A percentile compares a stretch with the other conserved stretches of the same genome.
These are phyloP conservation scores for Rhododendron griersonianum DNA, from an alignment of 148 eudicot genomes.

Conservation along the genomic window DNA sequence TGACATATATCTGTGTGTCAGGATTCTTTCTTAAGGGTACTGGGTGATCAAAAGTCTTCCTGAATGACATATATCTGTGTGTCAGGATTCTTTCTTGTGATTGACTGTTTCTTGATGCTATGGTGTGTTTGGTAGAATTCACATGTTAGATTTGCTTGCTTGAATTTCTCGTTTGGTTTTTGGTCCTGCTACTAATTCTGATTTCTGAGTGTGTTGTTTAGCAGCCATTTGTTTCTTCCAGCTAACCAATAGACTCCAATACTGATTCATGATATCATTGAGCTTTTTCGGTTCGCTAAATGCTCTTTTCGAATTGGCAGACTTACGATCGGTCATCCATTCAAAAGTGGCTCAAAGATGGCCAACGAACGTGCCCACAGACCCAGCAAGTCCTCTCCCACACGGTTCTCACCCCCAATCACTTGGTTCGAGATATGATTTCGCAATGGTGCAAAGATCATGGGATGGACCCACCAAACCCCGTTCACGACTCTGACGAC, in stretches of 20 bases:
- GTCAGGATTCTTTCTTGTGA: background rate
- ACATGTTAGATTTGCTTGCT: background rate
- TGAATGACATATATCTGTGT: background rate
- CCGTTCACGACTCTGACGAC: constrained; percentile 23
- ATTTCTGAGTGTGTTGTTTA: background rate
- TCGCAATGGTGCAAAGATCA: constrained; percentile 58
- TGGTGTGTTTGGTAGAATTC: background rate
- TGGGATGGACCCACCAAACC: constrained; percentile 43
- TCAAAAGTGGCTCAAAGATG: constrained; percentile 77
- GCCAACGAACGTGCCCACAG: constrained; percentile 67
- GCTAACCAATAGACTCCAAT: background rate
- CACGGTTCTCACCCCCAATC: constrained; percentile 62
- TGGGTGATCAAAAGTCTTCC: background rate
- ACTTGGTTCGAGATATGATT: constrained; percentile 55
- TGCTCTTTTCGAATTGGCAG: constrained; percentile 30
- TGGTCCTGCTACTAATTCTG: background rate
- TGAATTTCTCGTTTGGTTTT: background rate
- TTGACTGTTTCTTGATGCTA: background rate
- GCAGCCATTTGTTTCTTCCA: background rate
- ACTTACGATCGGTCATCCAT: constrained; percentile 75
- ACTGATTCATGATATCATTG: background rate
- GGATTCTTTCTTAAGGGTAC: background rate
- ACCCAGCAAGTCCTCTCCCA: constrained; percentile 90
- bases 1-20: background rate
- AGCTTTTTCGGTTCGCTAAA: background rate